Percentiles rank a stretch among this genome's conserved stretches.
These are phyloP conservation scores for Diplosphaera chodatii DNA, from an alignment of 139 green algal species.

Conservation along the genomic window DNA sequence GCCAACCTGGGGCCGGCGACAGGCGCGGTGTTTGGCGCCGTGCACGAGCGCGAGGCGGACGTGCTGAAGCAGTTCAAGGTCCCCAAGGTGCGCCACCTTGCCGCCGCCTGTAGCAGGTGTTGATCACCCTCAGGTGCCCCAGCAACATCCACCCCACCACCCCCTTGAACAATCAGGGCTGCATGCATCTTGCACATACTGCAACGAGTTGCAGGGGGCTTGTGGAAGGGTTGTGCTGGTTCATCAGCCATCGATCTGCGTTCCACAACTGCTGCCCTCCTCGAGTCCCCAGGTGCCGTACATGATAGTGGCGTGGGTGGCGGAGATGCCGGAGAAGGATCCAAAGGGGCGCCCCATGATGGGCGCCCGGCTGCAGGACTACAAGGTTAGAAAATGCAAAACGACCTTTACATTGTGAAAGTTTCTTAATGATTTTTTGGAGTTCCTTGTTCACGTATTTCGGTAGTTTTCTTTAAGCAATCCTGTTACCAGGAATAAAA, in stretches of 20 bases:
- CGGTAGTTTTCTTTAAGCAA: too few species aligned
- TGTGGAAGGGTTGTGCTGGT: too few species aligned
- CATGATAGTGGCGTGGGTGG: slow-evolving; percentile 1
- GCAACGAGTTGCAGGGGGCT: too few species aligned
- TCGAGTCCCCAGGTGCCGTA: slow-evolving; percentile 7
- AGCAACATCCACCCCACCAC: too few species aligned
- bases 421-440: too few species aligned
- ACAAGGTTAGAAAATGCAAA: too few species aligned
- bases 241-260: not conserved
- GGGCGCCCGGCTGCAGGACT: slow-evolving; percentile 2
- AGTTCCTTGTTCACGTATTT: too few species aligned
- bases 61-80: slow-evolving; percentile 5
- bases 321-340: not conserved
- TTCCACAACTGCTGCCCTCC: too few species aligned
- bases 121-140: not conserved
- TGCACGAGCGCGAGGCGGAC: slow-evolving; percentile 5
- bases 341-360: slow-evolving; percentile 5
- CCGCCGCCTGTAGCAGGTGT: not conserved
- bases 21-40: slow-evolving; percentile 4
- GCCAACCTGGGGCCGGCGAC: slow-evolving; percentile 10
- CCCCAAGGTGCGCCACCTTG: slow-evolving; percentile 6
- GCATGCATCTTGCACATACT: too few species aligned
- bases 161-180: too few species aligned
- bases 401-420: too few species aligned
- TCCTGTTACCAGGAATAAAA: too few species aligned